Base-by-base conservation (phyloP, 1,139 yeast genomes). In the Yamadazyma taylorii region DNA sequence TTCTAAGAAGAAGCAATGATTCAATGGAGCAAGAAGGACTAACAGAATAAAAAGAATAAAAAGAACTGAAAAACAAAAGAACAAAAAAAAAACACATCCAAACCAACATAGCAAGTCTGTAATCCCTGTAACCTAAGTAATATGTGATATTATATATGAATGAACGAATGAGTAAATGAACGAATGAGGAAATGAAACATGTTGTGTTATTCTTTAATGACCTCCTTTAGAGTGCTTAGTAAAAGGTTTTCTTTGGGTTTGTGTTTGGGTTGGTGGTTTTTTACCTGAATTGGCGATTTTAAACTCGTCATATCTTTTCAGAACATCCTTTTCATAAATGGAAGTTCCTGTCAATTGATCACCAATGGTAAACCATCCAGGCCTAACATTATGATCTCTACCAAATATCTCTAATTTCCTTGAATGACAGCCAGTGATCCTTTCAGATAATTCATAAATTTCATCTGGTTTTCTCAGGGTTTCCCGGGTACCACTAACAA, bases 401-500 rank as follows among this genome's bases (percentile, higher is more conserved):
- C 97, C 97, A 61, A 89, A 90, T 2, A 90, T 77, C 56, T 90
- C 97, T 29, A 90, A 66, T 53, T 90, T 90, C 24, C 95, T 68
- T 2, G 90, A 75, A 46, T 79, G 75, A 5, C 67, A 67, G 0
- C 96, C 96, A 3, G 83, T 96, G 30, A 89, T 55, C 43, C 97
- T 66, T 46, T 90, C 97, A 10, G 85, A 83, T 41, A 90, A 77
- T n/a, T 82, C 92, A 55, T 90, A 90, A 14, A 76, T 64, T 55
- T 90, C 97, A 55, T 87, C 96, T 0, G 97, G 97, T 55, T 90
- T 90, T 46, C 95, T 75, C 52, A 89, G 81, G 1, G 95, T 86
- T 53, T 90, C 96, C 47, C 96, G 73, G 0, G 97, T 86, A 2
- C 83, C 73, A 17, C 96, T 83, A 1, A 88, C 92, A 30, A 90